Evolutionary conservation across 1,139 yeast genomes (phyloP), one percentile per base, ranked within the genome.

Genomic region (Oligophagozyma castellii): DNA sequence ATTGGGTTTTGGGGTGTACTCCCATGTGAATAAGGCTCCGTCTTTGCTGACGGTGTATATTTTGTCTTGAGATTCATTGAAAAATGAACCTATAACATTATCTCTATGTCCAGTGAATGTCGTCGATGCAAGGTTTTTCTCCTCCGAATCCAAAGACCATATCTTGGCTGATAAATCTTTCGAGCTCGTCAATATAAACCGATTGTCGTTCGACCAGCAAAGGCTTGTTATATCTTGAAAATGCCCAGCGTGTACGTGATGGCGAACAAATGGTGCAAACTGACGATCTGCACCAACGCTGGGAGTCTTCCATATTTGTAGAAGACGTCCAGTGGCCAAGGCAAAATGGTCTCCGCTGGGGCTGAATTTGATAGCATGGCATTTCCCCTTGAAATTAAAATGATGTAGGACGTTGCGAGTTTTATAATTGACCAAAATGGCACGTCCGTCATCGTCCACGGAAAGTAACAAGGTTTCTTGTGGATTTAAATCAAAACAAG

Each of bases 231-330:
- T 73, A 40, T 81, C 93, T 30, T 75, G 74, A 51, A 75, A 84
- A 57, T 89, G 98, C 16, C 98, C 99, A 2, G 95, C 83, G 46
- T 84, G 84, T 5, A 80, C 70, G 45, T 94, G 65, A 53, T 81
- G 84, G 40, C 93, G 76, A 23, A 89, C 79, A 56, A 89, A 92
- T 11, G 98, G 99, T 1, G 95, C 92, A 65, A 92, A 89, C 51
- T 84, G 95, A 39, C 93, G 64, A 35, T 69, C 75, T 42, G 75
- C 80, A 2, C 71, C 59, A 21, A 65, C 63, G 29, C 71, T 74
- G 0, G 96, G 96, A 1, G 96, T 83, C 45, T 72, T 75, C 99
- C 99, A 89, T 8, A 89, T 79, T 51, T 92, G 96, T 15, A 89
- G 59, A 35, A 79, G 77, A 43, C 93, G 61, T 4, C 81, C 86